Base-by-base conservation (phyloP, 2,329 filamentous ascomycete species). In the Fusarium ambrosium region DNA sequence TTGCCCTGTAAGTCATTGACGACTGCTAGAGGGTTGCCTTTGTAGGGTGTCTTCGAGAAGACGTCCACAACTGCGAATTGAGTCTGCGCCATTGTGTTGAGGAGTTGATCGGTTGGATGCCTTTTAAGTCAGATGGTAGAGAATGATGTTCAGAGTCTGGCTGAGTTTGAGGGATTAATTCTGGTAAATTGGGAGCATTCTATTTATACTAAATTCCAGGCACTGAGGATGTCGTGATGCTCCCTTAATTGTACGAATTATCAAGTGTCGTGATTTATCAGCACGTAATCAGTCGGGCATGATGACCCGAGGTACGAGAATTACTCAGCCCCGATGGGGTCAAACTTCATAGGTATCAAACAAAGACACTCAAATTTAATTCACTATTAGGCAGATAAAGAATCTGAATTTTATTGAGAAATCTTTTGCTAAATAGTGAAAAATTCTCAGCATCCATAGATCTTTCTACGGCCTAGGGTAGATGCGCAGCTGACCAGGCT, bases 1-100 rank as follows among this genome's bases (percentile, higher is more conserved):
- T 32, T 16, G 29, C 61, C 70, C 3, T 39, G n/a, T n/a, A 63
- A 60, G 61, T 66, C 65, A 29, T 76, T 60, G 18, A 77, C 75
- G 29, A 77, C 68, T 3, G 74, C 68, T 5, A 77, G 72, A 34
- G 75, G 75, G 29, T 77, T 77, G 10, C 74, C 75, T 29, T 72
- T 72, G 66, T 68, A 76, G 1, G 74, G 55, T 1, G 63, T 73
- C 16, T 34, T 59, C 2, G 74, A 75, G 66, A 77, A 77, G 59
- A 77, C 62, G 37, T 77, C 75, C 5, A 75, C 68, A 5, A 76
- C 45, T n/a, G 56, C 37, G 7, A 62, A 69, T 13, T 59, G n/a
- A 4, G 53, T 14, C 4, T 59, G 22, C n/a, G 39, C 22, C 60
- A 64, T 68, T 60, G 58, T 34, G 13, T 34, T 14, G 11, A 14